Base-by-base conservation (phyloP, 257 asterid species). In the Ehretia macrophylla region DNA sequence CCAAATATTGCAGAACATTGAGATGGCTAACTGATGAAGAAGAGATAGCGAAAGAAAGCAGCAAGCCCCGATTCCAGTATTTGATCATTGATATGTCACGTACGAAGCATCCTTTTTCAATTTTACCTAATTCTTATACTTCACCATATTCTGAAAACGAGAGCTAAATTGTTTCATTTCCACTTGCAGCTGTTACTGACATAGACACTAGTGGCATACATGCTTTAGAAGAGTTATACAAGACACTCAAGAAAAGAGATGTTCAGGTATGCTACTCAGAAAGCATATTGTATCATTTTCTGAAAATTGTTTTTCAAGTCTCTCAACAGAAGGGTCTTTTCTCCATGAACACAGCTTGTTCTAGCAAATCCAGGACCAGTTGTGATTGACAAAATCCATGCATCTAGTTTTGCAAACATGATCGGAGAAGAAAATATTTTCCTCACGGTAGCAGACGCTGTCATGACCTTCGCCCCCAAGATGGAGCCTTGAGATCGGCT, bases 151-250 rank as follows among this genome's bases (percentile, higher is more conserved):
- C 17, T 5, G 17, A 27, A 0, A 42, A 42, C 1, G 3, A n/a
- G n/a, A n/a, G n/a, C n/a, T n/a, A n/a, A n/a, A n/a, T n/a, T 22
- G 13, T n/a, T n/a, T 3, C 3, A 27, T 27, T 27, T 59, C n/a
- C 51, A 19, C 32, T n/a, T 79, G 75, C 91, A 93, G 99, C 97
- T 72, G 97, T 93, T 51, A 86, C 86, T 22, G 99, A 89, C 44
- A 80, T 92, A 21, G 99, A 92, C 64, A 88, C 96, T 0, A 83
- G 96, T 68, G 99, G 99, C 10, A 81, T 93, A 20, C 95, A 89
- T 75, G 75, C 95, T 12, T 38, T 93, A 60, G 89, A 93, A 67
- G 99, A 85, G 57, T 62, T 93, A 18, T 53, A 72, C 65, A 89
- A 77, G 62, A 68, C 58, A 63, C 88, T 93, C 1, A 67, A 60